Conservation (phyloP, 345 rosid genomes). For the Toxicodendron radicans region DNA sequence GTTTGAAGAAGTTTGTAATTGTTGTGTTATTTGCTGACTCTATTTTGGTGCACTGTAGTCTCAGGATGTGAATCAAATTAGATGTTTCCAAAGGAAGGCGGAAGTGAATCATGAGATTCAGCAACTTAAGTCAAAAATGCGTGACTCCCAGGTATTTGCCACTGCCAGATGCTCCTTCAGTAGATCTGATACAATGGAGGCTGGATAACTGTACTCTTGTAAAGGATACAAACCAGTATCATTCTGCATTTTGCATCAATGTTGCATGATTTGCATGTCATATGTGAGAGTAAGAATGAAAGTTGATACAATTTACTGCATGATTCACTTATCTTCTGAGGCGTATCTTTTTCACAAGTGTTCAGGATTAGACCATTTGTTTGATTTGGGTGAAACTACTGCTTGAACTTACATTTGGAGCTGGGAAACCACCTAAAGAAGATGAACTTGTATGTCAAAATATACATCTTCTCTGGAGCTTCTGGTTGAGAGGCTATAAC, state of each 20-base stretch:
- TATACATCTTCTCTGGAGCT: not conserved
- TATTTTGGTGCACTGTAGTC: conserved; percentile 48
- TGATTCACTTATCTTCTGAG: not conserved
- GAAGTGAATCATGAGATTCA: conserved; percentile 96
- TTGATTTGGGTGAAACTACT: not conserved
- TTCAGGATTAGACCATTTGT: not conserved
- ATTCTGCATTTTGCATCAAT: not conserved
- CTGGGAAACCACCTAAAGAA: not conserved
- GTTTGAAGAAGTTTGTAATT: conserved; percentile 17
- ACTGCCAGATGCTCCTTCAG: conserved; percentile 7
- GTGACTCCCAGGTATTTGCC: conserved; percentile 87
- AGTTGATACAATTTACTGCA: not conserved
- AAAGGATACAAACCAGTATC: not conserved
- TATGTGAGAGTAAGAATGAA: not conserved
- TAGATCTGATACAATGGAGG: conserved; percentile 14
- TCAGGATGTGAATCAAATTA: conserved; percentile 79
- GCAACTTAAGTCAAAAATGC: conserved; percentile 90
- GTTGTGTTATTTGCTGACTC: not conserved
- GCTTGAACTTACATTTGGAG: not conserved
- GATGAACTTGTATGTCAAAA: not conserved
- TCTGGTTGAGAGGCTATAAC: not conserved
- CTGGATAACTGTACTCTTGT: not conserved
- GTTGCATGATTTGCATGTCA: not conserved
- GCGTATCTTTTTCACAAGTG: not conserved
- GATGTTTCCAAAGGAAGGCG: conserved; percentile 79